Evolutionary conservation across 768 basidiomycete species (phyloP), one percentile per base, ranked within the genome.

Genomic region (Wakefieldia striispora): DNA sequence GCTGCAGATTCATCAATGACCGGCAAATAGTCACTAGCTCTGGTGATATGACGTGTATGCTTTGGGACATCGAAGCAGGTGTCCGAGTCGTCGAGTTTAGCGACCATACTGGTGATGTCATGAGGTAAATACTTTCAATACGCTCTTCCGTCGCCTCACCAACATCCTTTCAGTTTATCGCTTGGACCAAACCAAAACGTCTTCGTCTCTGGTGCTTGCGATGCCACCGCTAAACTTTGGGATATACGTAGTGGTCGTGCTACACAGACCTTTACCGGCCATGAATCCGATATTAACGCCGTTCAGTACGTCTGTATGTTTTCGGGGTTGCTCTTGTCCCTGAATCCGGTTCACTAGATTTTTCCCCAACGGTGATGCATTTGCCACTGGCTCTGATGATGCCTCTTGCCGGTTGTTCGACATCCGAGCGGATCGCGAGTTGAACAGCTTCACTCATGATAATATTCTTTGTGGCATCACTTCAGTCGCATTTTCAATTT

Each of bases 41-140:
- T 29, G 95, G 95, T 47, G 95, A 99, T 68, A 99, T 99, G 95
- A 97, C 95, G 27, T 99, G 95, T 70, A 98, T 99, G 95, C 80
- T 98, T 24, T 99, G 97, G 95, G 95, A 99, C 71, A 92, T 99
- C 52, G 95, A 99, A 71, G 92, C 93, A 21, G 97, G 95, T 56
- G 93, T 95, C 2, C 77, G 95, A 54, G 89, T 95, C n/a, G 89
- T 95, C 60, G 97, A 98, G 73, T 99, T 99, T 70, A 97, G 91
- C 65, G 95, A 99, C 71, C 95, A 99, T 67, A 97, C 97, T 14
- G 95, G 97, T 37, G 95, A 99, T 74, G 95, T 99, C 52, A 99
- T 99, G 95, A 97, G 94, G 95, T 95, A 63, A 60, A 2, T 34
- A 36, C n/a, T 26, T 48, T 36, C 40, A 19, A 12, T 43, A 4